A percentile compares a stretch with the other conserved stretches of the same genome.
These are phyloP conservation scores for Penicillium nordicum DNA, from an alignment of 2,329 filamentous ascomycete species.

Conservation along the genomic window DNA sequence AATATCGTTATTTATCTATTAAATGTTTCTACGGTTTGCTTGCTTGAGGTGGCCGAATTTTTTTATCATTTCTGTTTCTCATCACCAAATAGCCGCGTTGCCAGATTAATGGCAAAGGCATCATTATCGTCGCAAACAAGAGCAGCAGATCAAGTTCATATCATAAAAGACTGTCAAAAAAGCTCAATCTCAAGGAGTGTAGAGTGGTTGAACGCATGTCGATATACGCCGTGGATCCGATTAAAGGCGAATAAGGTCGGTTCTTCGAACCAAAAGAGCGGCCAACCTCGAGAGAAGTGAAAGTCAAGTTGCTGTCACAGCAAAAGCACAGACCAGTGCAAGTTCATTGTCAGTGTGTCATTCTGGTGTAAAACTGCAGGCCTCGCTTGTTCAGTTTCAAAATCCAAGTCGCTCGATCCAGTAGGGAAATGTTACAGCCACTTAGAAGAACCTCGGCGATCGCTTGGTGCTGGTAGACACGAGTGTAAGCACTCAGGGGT, in stretches of 20 bases:
- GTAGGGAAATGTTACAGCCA: constrained; percentile 17
- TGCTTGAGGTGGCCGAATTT: constrained; percentile 45
- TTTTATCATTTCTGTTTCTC: constrained; percentile 42
- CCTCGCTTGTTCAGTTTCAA: constrained; percentile 19
- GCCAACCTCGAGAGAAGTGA: constrained; percentile 47
- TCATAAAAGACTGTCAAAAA: background rate
- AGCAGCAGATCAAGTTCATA: constrained; percentile 2
- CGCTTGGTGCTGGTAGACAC: constrained; percentile 46
- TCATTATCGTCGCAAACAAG: constrained; percentile 12
- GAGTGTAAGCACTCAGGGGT: constrained; percentile 18
- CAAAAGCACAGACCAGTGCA: constrained; percentile 22
- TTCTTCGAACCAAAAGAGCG: constrained; percentile 43
- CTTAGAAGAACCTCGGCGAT: constrained; percentile 54
- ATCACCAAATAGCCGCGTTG: constrained; percentile 29
- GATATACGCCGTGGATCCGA: constrained; percentile 25
- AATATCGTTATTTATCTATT: background rate
- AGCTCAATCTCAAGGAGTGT: constrained; percentile 16
- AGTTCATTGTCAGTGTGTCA: constrained; percentile 34
- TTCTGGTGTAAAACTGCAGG: constrained; percentile 31
- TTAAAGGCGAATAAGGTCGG: constrained; percentile 29
- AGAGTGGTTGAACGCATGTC: constrained; percentile 30
- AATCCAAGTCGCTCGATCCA: constrained; percentile 33
- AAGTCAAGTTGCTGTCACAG: constrained; percentile 32
- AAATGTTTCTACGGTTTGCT: background rate
- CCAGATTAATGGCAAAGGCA: constrained; percentile 7